Evolutionary conservation across 2,329 filamentous ascomycete species (phyloP).

Genomic region (Fusarium sterilihyphosum): DNA sequence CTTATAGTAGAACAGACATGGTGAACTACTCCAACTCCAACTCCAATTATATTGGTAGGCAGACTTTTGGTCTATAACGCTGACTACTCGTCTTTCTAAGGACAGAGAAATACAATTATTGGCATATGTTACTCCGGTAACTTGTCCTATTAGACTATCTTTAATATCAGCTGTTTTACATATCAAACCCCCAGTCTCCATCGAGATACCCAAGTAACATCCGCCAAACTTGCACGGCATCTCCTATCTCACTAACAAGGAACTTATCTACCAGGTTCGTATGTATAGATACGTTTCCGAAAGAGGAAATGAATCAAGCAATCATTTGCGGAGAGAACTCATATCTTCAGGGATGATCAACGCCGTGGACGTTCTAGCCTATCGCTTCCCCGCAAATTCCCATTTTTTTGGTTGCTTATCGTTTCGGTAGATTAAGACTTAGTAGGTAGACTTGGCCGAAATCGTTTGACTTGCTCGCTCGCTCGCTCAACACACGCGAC

Average conservation of each 20-base stretch:
- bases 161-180: not conserved
- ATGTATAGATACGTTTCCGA: slow-evolving; percentile 14
- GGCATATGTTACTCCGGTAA: not conserved
- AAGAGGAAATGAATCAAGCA: slow-evolving; percentile 18
- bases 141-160: not conserved
- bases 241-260: not conserved
- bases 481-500: not conserved
- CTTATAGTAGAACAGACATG: too few species aligned
- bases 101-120: not conserved
- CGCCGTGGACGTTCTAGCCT: not conserved
- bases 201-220: not conserved
- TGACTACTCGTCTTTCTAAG: not conserved
- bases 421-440: not conserved
- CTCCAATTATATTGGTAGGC: not conserved
- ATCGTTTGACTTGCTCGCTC: not conserved
- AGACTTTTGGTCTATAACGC: not conserved
- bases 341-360: slow-evolving; percentile 1
- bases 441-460: slow-evolving; percentile 3
- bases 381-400: slow-evolving; percentile 22
- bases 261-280: slow-evolving; percentile 12
- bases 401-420: slow-evolving; percentile 11
- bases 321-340: not conserved
- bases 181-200: not conserved
- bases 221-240: not conserved
- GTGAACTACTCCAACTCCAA: not conserved